A percentile compares a stretch with the other conserved stretches of the same genome.
Conservation (phyloP, 495 filamentous ascomycete species). For the Elaphomyces granulatus region DNA sequence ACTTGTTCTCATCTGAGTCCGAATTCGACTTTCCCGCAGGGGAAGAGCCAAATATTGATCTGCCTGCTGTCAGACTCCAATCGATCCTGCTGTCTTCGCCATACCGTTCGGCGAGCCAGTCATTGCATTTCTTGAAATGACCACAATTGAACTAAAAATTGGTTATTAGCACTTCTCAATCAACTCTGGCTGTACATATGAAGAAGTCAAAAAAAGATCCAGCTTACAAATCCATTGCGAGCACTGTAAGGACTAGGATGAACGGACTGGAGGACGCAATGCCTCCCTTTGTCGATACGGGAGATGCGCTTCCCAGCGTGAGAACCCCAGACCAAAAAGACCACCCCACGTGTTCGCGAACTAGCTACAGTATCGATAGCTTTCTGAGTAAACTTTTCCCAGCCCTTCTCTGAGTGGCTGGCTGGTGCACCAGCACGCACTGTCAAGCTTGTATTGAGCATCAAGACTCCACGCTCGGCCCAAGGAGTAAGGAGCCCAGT, state of each 20-base stretch:
- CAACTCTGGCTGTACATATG: no score
- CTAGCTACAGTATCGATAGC: constrained; percentile 76
- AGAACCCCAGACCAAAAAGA: constrained; percentile 87
- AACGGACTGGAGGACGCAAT: constrained; percentile 67
- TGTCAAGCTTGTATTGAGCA: constrained; percentile 87
- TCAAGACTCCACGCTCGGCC: constrained; percentile 80
- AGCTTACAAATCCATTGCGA: constrained; percentile 50
- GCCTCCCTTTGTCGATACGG: constrained; percentile 52
- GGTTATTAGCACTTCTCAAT: no score
- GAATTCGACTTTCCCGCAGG: background rate
- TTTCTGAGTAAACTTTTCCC: constrained; percentile 85
- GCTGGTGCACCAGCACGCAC: constrained; percentile 79
- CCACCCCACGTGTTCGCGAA: constrained; percentile 61
- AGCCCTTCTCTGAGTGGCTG: constrained; percentile 67
- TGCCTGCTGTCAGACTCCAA: constrained; percentile 53
- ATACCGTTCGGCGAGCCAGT: constrained; percentile 69
- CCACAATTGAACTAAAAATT: constrained; percentile 61
- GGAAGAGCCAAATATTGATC: constrained; percentile 6
- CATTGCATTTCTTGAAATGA: constrained; percentile 81
- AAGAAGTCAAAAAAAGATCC: constrained; percentile 17
- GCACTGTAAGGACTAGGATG: constrained; percentile 90
- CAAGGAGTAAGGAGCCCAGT: constrained; percentile 77
- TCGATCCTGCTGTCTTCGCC: constrained; percentile 68
- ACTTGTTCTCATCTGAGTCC: no score
- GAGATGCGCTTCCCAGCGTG: constrained; percentile 62